phyloP scores from a whole-genome alignment of 768 basidiomycete genomes.

The Paxillus ammoniavirescens region DNA sequence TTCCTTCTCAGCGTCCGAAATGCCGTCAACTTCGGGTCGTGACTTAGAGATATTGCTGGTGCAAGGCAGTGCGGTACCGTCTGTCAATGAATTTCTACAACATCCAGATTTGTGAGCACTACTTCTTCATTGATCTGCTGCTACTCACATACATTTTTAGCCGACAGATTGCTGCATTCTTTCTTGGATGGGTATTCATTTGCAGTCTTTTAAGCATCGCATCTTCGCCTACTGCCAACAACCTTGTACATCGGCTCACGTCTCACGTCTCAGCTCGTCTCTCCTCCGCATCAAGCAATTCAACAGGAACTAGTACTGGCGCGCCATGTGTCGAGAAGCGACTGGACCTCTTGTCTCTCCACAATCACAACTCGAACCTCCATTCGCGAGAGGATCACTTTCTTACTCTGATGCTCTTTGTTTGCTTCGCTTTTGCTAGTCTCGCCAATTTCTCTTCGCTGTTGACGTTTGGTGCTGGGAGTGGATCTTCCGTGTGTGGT shows the following conservation, averaged over 20 bases:
- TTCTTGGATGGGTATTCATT: constrained; percentile 41
- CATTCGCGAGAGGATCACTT: constrained; percentile 1
- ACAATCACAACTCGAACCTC: background rate
- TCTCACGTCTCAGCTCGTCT: background rate
- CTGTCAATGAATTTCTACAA: constrained; percentile 23
- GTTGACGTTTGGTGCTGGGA: constrained; percentile 21
- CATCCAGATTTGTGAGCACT: constrained; percentile 37
- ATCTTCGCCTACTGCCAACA: constrained; percentile 10
- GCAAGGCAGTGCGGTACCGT: constrained; percentile 3
- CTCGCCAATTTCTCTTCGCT: constrained; percentile 32
- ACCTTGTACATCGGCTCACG: background rate
- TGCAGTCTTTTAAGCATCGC: constrained; percentile 28
- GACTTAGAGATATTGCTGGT: constrained; percentile 3
- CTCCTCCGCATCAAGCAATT: background rate
- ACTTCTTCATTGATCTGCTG: background rate
- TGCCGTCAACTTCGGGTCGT: background rate
- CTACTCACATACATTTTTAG: constrained; percentile 19
- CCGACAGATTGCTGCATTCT: constrained; percentile 37
- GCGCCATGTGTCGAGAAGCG: background rate
- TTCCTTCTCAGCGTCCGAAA: constrained; percentile 1
- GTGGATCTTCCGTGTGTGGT: constrained; percentile 24
- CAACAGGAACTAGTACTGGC: background rate
- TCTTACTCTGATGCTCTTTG: constrained; percentile 23
- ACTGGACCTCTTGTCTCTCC: background rate
- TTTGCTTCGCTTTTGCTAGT: constrained; percentile 32